Conservation (phyloP, 495 filamentous ascomycete genomes). For the Aspergillus taichungensis region DNA sequence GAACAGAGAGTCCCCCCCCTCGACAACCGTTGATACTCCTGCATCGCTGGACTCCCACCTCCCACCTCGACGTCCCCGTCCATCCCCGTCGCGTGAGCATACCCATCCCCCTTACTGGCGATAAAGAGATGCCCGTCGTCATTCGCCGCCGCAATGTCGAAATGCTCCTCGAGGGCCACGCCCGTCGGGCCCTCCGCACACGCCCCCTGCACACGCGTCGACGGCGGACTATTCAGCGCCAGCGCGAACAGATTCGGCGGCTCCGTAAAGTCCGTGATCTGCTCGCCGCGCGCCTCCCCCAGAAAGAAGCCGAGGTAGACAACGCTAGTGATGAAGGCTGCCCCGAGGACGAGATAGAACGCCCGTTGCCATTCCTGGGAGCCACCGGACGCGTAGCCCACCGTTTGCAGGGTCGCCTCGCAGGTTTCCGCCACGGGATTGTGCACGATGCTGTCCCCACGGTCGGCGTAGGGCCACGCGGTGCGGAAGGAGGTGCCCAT, state of each 20-base stretch:
- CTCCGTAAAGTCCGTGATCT: slow-evolving; percentile 68
- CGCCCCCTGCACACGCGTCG: slow-evolving; percentile 43
- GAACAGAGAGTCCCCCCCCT: slow-evolving; percentile 15
- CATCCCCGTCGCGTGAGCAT: slow-evolving; percentile 12
- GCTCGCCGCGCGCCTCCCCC: slow-evolving; percentile 37
- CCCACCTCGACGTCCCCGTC: slow-evolving; percentile 9
- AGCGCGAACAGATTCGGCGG: slow-evolving; percentile 63
- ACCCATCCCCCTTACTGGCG: slow-evolving; percentile 21
- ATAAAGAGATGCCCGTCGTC: slow-evolving; percentile 32
- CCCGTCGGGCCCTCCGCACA: slow-evolving; percentile 55
- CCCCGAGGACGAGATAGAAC: slow-evolving; percentile 54
- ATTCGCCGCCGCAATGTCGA: slow-evolving; percentile 45
- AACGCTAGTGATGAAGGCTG: slow-evolving; percentile 54
- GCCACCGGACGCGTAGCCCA: slow-evolving; percentile 56
- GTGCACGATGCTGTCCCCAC: slow-evolving; percentile 15
- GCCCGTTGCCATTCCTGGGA: slow-evolving; percentile 46
- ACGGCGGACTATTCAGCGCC: slow-evolving; percentile 58
- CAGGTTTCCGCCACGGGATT: slow-evolving; percentile 41
- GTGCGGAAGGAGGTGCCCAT: slow-evolving; percentile 46
- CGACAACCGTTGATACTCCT: slow-evolving; percentile 26
- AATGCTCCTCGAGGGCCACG: slow-evolving; percentile 45
- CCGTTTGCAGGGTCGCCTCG: slow-evolving; percentile 44
- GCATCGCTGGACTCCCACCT: slow-evolving; percentile 19
- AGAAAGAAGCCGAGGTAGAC: slow-evolving; percentile 51
- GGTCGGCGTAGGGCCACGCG: slow-evolving; percentile 43